phyloP scores from a whole-genome alignment of 306 rosid species.

The Cyamopsis tetragonoloba region DNA sequence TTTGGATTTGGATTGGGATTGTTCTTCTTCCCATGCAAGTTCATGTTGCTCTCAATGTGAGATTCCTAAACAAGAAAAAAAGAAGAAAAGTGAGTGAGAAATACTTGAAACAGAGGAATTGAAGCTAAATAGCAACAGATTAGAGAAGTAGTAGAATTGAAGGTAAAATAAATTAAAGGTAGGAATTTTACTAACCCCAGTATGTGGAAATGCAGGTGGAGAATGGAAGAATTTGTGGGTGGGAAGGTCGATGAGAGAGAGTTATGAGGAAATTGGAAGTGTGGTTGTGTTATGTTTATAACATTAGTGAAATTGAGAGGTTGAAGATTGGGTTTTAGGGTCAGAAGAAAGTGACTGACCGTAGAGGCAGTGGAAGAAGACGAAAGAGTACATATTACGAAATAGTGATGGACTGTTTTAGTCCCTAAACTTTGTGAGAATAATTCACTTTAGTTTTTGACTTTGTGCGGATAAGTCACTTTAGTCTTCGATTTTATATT shows the following conservation, averaged over 20 bases:
- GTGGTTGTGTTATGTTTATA: not conserved
- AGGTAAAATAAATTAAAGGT: not conserved
- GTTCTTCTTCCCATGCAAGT: slow-evolving; percentile 56
- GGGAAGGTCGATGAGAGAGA: slow-evolving; percentile 56
- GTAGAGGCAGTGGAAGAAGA: slow-evolving; percentile 42
- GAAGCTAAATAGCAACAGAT: not conserved
- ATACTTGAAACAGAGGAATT: not conserved
- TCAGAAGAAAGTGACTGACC: slow-evolving; percentile 46
- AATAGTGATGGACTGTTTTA: too few relatives aligned
- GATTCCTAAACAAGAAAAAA: slow-evolving; percentile 49
- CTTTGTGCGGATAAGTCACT: too few relatives aligned
- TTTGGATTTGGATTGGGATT: slow-evolving; percentile 24
- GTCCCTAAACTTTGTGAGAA: too few relatives aligned
- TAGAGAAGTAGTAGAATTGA: not conserved
- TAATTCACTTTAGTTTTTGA: too few relatives aligned
- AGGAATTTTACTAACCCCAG: slow-evolving; percentile 50
- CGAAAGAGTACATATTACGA: too few relatives aligned
- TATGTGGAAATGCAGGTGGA: slow-evolving; percentile 42
- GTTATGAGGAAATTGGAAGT: not conserved
- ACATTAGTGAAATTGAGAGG: too few relatives aligned
- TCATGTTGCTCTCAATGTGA: slow-evolving; percentile 26
- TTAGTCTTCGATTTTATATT: too few relatives aligned
- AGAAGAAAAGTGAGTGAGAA: not conserved
- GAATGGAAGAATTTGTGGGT: slow-evolving; percentile 54
- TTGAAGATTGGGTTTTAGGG: too few relatives aligned